Evolutionary conservation across 208 protist species (phyloP).

Genomic region (Crithidia thermophila): DNA sequence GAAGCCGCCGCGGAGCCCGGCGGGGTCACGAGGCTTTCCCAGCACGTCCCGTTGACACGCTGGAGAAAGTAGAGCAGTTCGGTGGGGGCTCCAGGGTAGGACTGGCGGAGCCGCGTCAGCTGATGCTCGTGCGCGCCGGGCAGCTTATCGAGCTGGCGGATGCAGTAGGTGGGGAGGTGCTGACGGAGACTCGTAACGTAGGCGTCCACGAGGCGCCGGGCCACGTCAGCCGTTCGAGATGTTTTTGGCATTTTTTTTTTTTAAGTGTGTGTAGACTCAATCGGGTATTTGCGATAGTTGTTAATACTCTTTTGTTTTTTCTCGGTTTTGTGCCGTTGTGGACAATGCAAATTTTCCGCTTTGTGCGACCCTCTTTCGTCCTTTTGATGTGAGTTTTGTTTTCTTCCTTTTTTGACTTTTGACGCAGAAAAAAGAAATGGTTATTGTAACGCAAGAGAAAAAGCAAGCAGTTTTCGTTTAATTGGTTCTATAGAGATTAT

Average conservation of each 20-base stretch:
- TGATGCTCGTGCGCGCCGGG: constrained; percentile 43
- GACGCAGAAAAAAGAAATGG: no score
- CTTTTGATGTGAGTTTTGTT: no score
- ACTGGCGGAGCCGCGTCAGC: constrained; percentile 32
- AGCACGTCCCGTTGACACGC: constrained; percentile 62
- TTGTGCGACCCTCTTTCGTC: no score
- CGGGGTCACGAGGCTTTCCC: constrained; percentile 32
- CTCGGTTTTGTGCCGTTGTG: no score
- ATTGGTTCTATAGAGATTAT: no score
- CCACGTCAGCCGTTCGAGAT: constrained; percentile 34
- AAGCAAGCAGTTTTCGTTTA: no score
- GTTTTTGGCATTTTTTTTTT: constrained; percentile 17
- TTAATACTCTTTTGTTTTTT: no score
- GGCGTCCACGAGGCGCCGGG: constrained; percentile 56
- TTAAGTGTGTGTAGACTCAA: neutral
- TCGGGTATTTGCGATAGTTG: no score
- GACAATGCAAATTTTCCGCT: no score
- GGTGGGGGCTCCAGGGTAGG: constrained; percentile 41
- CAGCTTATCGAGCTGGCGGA: constrained; percentile 59
- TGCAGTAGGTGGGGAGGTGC: constrained; percentile 49
- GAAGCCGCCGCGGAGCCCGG: neutral
- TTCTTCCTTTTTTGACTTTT: no score
- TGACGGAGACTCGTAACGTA: constrained; percentile 74
- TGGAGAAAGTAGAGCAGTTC: constrained; percentile 53
- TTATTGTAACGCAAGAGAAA: no score